Base-by-base conservation (phyloP, 192 early-diverging fungal species). In the Backusella tarrabulga region DNA sequence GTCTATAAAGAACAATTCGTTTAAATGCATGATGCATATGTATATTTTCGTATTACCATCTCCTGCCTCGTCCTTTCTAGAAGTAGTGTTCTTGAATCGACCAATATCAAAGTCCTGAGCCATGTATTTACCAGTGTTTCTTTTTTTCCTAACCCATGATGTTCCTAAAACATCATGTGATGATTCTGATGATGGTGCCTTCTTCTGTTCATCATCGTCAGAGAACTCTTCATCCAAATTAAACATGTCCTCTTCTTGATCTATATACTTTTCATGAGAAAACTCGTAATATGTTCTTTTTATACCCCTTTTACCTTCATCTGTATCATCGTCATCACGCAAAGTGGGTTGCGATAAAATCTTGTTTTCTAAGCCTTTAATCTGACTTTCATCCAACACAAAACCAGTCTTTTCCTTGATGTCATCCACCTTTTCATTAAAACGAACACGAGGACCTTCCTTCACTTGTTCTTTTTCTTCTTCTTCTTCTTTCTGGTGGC, bases 171-270 rank as follows among this genome's bases (percentile, higher is more conserved):
- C 21, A 23, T 70, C 38, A 40, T 70, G 68, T 70, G 38, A 70
- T 41, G 35, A 70, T 26, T n/a, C 35, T 14, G 68, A 14, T 70
- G 38, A 70, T 70, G 11, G 38, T 11, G 1, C 21, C 40, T 17
- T 36, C n/a, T 41, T 68, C 74, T 68, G 68, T 8, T 34, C 15
- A 1, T 76, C 44, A 3, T 76, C 75, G 8, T 76, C 44, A 23
- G 60, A 66, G 7, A 76, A 46, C 7, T 76, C 75, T 54, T 76
- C 75, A 68, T 76, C 75, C 38, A 76, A 42, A 35, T 76, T 21
- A 34, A 76, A 76, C 75, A 76, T 67, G 23, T 67, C 75, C 12
- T 76, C 68, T 5, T 76, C 50, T 38, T 52, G 17, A 21, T 60
- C 52, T 73, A 38, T 32, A 32, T 32, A 32, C 32, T 32, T 32